phyloP scores from a whole-genome alignment of 805 yeast species.

The Dipodascus geniculatus region DNA sequence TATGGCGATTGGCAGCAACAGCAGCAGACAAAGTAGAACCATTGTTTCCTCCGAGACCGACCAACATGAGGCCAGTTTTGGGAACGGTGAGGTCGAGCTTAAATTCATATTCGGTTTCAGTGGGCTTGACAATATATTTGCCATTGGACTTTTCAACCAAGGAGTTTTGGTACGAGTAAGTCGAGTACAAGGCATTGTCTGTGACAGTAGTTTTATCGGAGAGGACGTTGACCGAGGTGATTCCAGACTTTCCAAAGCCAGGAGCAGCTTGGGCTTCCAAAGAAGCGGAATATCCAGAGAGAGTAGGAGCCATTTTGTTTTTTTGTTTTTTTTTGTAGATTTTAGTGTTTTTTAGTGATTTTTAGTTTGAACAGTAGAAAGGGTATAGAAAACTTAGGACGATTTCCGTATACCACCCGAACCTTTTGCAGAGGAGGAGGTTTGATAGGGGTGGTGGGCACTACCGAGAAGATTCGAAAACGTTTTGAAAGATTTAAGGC shows the following conservation, averaged over 20 bases:
- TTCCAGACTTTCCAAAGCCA: slow-evolving; percentile 27
- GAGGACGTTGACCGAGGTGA: slow-evolving; percentile 40
- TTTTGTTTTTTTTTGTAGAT: slow-evolving; percentile 4
- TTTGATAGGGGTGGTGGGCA: slow-evolving; percentile 32
- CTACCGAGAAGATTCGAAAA: slow-evolving; percentile 31
- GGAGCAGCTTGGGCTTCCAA: slow-evolving; percentile 19
- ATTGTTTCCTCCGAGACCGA: slow-evolving; percentile 94
- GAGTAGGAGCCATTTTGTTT: slow-evolving; percentile 24
- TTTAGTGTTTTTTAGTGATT: slow-evolving; percentile 19
- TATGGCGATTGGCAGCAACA: slow-evolving; percentile 70
- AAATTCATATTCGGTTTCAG: slow-evolving; percentile 65
- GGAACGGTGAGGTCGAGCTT: slow-evolving; percentile 74
- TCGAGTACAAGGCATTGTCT: slow-evolving; percentile 39
- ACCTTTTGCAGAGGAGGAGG: slow-evolving; percentile 32
- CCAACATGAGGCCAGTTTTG: slow-evolving; percentile 78
- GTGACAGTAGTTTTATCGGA: slow-evolving; percentile 41
- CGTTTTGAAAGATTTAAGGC: slow-evolving; percentile 21
- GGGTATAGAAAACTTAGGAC: slow-evolving; percentile 34
- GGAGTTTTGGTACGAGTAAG: slow-evolving; percentile 68
- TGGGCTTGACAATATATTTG: slow-evolving; percentile 54
- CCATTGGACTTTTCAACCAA: slow-evolving; percentile 46
- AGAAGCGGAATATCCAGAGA: slow-evolving; percentile 17
- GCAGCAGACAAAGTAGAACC: slow-evolving; percentile 88
- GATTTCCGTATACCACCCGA: slow-evolving; percentile 26
- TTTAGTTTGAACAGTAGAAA: slow-evolving; percentile 23